phyloP scores from a whole-genome alignment of 129 eudicot species.

The Saposhnikovia divaricata region DNA sequence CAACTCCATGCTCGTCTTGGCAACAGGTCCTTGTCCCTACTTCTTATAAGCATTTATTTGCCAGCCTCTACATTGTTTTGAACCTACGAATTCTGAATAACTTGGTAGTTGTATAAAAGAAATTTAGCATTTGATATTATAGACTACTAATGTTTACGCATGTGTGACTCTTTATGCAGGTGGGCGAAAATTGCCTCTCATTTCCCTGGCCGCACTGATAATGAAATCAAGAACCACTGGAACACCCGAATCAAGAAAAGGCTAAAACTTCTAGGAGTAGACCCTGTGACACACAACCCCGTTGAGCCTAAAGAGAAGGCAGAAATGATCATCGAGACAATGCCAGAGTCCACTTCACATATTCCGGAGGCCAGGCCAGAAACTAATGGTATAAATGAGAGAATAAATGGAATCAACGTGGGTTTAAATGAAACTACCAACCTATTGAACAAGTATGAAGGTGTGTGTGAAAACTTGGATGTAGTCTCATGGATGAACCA shows the following conservation, averaged over 20 bases:
- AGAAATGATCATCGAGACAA: conserved; percentile 4
- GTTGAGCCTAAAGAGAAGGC: conserved; percentile 28
- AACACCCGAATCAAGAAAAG: conserved; percentile 76
- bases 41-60: background rate
- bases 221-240: conserved; percentile 71
- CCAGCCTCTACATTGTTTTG: background rate
- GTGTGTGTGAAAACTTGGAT: conserved; percentile 15
- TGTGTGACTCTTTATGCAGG: conserved; percentile 15
- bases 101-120: background rate
- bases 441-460: conserved; percentile 11
- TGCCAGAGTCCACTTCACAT: background rate
- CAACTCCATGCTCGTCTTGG: conserved; percentile 72
- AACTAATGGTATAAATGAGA: conserved; percentile 5
- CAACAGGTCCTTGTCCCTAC: conserved; percentile 43
- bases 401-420: conserved; percentile 3
- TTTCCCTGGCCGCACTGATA: conserved; percentile 78
- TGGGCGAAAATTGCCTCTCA: conserved; percentile 77
- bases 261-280: conserved; percentile 46
- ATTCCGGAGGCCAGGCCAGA: background rate
- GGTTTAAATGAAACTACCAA: conserved; percentile 4
- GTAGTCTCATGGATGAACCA: conserved; percentile 21
- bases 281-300: conserved; percentile 45
- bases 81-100: background rate
- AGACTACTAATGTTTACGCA: background rate
- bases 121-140: background rate